Evolutionary conservation across 2,329 filamentous ascomycete species (phyloP), one percentile per base, ranked within the genome.

Genomic region (Lecanicillium sp.): DNA sequence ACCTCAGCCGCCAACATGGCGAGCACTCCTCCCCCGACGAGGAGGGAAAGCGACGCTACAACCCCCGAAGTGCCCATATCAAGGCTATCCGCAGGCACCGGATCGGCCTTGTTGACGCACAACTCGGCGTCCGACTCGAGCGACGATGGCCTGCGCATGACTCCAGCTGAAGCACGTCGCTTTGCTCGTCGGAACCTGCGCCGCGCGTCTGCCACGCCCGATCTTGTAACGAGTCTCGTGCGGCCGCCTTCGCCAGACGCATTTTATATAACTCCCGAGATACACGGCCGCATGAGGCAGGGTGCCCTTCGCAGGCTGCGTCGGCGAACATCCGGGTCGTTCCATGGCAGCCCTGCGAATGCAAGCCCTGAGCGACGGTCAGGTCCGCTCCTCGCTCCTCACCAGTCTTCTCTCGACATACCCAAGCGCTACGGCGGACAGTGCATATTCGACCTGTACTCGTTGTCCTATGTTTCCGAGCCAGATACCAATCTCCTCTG

Each of bases 401-500:
- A 64, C 41, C 55, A 42, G 9, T 63, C 59, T 2, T 64, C 61
- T 4, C 54, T 64, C 36, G 61, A 60, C 35, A 59, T 64, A 9
- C 61, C 61, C 2, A 53, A 51, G 34, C 54, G 53, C 19, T 62
- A 62, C 41, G 61, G 61, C 17, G 61, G 61, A 41, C 46, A 51
- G 33, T 51, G 52, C 47, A 48, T 64, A 38, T 63, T 71, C 43
- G 68, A 72, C 51, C 54, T 71, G 51, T 62, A 64, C 43, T 56
- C 60, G 4, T 56, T 72, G 44, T 59, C 58, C 9, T 71, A 71
- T 47, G 58, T 64, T 40, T 47, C 51, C 31, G 64, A 61, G 14
- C 51, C 59, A 27, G 70, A 74, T 47, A 57, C 65, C 40, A 71
- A 69, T 34, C 55, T 73, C 11, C 59, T 75, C 40, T 70, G 66